Base-by-base conservation (phyloP, 2,329 filamentous ascomycete species). In the Claviceps monticola region DNA sequence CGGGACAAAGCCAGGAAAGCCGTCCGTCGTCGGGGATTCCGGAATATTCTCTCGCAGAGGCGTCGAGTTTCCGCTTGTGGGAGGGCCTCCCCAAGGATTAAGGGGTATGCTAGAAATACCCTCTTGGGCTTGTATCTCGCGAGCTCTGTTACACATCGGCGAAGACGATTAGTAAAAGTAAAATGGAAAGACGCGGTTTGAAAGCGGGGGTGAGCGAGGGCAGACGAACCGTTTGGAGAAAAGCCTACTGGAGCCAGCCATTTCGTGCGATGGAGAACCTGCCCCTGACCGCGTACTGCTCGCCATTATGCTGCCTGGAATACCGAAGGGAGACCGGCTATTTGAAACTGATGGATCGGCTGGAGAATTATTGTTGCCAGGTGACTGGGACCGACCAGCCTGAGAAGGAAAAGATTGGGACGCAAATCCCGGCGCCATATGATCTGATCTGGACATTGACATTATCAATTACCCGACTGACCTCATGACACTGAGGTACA, bases 41-140 rank as follows among this genome's bases (percentile, higher is more conserved):
- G 91, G 90, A 55, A 98, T 97, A 58, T 91, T 96, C 72, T 97
- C 93, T 63, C 93, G 88, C 49, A 98, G 79, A 59, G 93, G 93
- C 43, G 91, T 96, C 19, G 91, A 96, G 68, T 95, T 91, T 58
- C 91, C 93, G 66, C 91, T 96, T 52, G 91, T 95, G 48, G 93
- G 91, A 58, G 93, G 91, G 11, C 93, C 91, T 75, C 89, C 89
- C 93, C 93, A 97, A 44, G 85, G 84, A 63, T 83, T 81, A 50
- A 84, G 69, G 67, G 75, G 76, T 62, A 79, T 76, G 63, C 75
- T 83, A 65, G 74, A 72, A 48, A 95, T 76, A 49, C 90, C 90
- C 77, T 97, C 91, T 71, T 96, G 90, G 51, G 90, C 90, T 72
- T 97, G 91, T 56, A 97, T 96, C 69, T 98, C 93, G 67, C 93